Evolutionary conservation across 805 yeast species (phyloP).

Genomic region (Tetrapisispora fleetii): DNA sequence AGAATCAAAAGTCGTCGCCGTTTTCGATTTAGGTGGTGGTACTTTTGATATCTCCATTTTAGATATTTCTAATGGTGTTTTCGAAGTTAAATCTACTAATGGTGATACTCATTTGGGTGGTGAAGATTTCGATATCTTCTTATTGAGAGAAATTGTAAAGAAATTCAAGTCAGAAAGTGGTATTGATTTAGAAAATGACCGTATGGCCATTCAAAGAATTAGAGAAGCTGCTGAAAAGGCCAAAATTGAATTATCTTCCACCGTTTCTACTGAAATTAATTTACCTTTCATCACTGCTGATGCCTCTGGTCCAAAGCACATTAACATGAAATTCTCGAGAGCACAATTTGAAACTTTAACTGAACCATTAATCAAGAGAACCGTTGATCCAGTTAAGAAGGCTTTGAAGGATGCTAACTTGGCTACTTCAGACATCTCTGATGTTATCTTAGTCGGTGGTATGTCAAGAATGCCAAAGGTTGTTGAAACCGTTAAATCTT

Average conservation of each 20-base stretch:
- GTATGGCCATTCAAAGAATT: slow-evolving; percentile 82
- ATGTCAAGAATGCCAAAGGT: slow-evolving; percentile 98
- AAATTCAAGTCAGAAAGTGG: slow-evolving; percentile 86
- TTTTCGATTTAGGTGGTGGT: slow-evolving; percentile 96
- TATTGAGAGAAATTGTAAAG: slow-evolving; percentile 78
- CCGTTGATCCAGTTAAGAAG: slow-evolving; percentile 92
- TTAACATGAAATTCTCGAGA: slow-evolving; percentile 56
- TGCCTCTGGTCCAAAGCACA: slow-evolving; percentile 77
- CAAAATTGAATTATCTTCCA: slow-evolving; percentile 89
- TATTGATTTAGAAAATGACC: slow-evolving; percentile 71
- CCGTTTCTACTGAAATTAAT: slow-evolving; percentile 94
- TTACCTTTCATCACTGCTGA: slow-evolving; percentile 79
- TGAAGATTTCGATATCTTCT: slow-evolving; percentile 88
- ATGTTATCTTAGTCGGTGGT: slow-evolving; percentile 96
- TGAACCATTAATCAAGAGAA: slow-evolving; percentile 91
- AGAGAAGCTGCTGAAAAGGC: slow-evolving; percentile 98
- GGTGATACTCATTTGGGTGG: slow-evolving; percentile 98
- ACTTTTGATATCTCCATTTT: slow-evolving; percentile 87
- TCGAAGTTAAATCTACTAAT: slow-evolving; percentile 86
- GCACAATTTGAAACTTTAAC: slow-evolving; percentile 81
- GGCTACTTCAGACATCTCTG: slow-evolving; percentile 79
- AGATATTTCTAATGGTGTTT: slow-evolving; percentile 84
- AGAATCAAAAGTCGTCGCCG: slow-evolving; percentile 76
- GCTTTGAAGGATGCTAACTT: slow-evolving; percentile 90
- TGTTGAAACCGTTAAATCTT: slow-evolving; percentile 83